Conservation (phyloP, 805 yeast genomes). For the Candida tibetensis region DNA sequence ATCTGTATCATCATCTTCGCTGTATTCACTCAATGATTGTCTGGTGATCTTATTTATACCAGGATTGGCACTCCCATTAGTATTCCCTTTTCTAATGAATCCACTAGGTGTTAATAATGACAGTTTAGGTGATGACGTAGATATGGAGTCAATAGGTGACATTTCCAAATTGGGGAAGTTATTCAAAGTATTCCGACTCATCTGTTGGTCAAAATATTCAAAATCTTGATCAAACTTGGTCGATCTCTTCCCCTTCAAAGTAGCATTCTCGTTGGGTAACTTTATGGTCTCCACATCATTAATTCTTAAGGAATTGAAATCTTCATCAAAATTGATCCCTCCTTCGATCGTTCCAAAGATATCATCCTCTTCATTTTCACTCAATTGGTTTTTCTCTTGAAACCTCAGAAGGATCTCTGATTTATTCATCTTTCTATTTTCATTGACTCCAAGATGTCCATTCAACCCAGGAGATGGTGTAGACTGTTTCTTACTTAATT, state of each 20-base stretch:
- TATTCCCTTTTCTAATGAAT: neutral
- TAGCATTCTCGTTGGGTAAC: neutral
- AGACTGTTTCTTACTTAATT: conserved; percentile 10
- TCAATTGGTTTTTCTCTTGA: conserved; percentile 13
- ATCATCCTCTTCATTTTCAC: conserved; percentile 20
- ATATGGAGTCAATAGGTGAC: conserved; percentile 21
- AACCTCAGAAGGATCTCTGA: conserved; percentile 21
- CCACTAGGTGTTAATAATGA: conserved; percentile 7
- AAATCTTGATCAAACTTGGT: conserved; percentile 8
- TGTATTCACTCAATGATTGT: conserved; percentile 33
- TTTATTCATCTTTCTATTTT: conserved; percentile 8
- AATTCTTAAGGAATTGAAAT: conserved; percentile 24
- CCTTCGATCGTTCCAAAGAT: conserved; percentile 26
- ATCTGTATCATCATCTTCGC: conserved; percentile 39
- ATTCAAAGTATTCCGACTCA: neutral
- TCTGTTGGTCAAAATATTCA: conserved; percentile 6
- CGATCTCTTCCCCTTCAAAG: neutral
- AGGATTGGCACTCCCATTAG: conserved; percentile 3
- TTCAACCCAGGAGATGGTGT: conserved; percentile 9
- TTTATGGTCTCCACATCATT: conserved; percentile 11
- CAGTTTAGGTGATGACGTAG: conserved; percentile 25
- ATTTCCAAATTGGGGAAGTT: conserved; percentile 6
- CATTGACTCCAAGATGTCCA: conserved; percentile 3
- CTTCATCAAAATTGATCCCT: conserved; percentile 20
- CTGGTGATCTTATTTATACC: conserved; percentile 13